These are phyloP conservation scores for Cardamine occulta DNA, from an alignment of 345 rosid species.

Conservation along the genomic window DNA sequence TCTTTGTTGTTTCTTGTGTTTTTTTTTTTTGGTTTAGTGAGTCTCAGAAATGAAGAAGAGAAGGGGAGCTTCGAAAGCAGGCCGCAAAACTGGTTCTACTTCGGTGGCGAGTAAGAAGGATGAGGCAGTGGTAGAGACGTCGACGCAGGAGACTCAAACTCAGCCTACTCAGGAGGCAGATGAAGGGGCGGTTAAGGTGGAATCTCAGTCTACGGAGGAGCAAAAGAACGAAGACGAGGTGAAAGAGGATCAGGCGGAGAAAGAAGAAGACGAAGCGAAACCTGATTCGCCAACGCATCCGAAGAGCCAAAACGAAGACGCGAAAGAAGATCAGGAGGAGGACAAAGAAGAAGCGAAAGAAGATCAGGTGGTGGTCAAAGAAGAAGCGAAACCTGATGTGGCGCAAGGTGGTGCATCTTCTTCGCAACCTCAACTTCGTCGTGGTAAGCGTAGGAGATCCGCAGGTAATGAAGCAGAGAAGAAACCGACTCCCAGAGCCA, in stretches of 20 bases:
- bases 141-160: slow-evolving; percentile 27
- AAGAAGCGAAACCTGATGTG: slow-evolving; percentile 20
- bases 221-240: slow-evolving; percentile 15
- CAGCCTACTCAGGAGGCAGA: slow-evolving; percentile 1
- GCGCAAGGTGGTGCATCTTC: slow-evolving; percentile 25
- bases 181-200: slow-evolving; percentile 10
- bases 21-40: no score
- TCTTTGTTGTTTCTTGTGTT: neutral
- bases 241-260: slow-evolving; percentile 8
- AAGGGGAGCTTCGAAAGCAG: slow-evolving; percentile 40
- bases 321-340: neutral
- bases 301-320: no score
- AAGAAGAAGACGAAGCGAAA: no score
- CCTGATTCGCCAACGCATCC: no score
- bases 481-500: slow-evolving; percentile 47
- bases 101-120: slow-evolving; percentile 27
- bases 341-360: slow-evolving; percentile 21
- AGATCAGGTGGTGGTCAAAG: neutral
- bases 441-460: slow-evolving; percentile 22
- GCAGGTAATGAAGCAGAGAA: slow-evolving; percentile 6
- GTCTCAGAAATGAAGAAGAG: slow-evolving; percentile 45
- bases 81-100: slow-evolving; percentile 21
- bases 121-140: neutral
- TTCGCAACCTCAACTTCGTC: slow-evolving; percentile 14
- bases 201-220: neutral